Base-by-base conservation (phyloP, 345 rosid species). In the Salix caprea region DNA sequence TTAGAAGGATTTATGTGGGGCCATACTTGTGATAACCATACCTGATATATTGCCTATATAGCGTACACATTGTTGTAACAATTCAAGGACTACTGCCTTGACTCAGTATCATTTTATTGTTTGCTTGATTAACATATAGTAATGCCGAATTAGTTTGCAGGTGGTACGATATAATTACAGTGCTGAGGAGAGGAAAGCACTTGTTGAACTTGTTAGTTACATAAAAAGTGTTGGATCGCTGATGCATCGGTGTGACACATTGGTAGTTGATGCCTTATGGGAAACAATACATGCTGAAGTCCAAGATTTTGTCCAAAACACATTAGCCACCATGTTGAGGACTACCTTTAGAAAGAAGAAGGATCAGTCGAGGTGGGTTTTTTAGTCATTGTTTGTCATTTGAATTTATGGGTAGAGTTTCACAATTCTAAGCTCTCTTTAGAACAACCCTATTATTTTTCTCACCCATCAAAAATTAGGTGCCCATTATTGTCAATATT, bases 241-340 rank as follows among this genome's bases (percentile, higher is more conserved):
- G 95, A 91, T 96, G 95, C 97, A 92, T 84, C 88, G 91, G 36
- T 87, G 92, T 79, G 97, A 96, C 78, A 91, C 97, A 62, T 83
- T 94, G 84, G 94, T 96, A 64, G 96, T 97, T 74, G 99, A 96
- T 87, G 94, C 99, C 84, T 88, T 96, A 21, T 96, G 99, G 99
- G 99, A 94, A 86, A 96, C 97, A 48, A 89, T 96, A 86, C 99
- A 96, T 85, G 94, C 97, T 1, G 99, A 96, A 78, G 98, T 96
- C 79, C 99, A 96, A 87, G 98, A 96, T 85, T 96, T 94, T 88
- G 98, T 96, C 75, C 99, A 96, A 77, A 94, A 94, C 85, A 96
- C 94, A 26, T 82, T 96, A 85, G 99, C 99, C 74, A 88, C 88
- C 30, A 96, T 96, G 99, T 79, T 96, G 86, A 89, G 92, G 74